Evolutionary conservation across 352 stramenopile genomes (phyloP).

Genomic region (Peronospora tabacina): DNA sequence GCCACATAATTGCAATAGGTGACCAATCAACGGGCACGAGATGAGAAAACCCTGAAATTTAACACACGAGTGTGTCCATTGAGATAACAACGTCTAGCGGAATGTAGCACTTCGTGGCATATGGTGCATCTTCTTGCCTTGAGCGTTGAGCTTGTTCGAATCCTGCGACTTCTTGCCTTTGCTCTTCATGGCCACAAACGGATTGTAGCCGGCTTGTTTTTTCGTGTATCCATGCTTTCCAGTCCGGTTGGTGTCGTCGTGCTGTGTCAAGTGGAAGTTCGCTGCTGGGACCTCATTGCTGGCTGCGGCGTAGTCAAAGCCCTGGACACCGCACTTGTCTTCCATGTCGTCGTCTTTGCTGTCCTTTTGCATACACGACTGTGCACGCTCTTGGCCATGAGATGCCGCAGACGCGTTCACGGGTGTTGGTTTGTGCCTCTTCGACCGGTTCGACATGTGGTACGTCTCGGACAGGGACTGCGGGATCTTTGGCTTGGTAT

Average conservation of each 20-base stretch:
- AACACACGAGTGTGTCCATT: slow-evolving; percentile 7
- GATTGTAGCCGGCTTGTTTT: slow-evolving; percentile 60
- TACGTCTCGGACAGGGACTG: slow-evolving; percentile 76
- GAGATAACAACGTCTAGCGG: slow-evolving; percentile 35
- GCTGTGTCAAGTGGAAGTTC: slow-evolving; percentile 44
- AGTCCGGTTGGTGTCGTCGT: slow-evolving; percentile 17
- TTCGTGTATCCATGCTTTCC: slow-evolving; percentile 29
- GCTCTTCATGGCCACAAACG: slow-evolving; percentile 55
- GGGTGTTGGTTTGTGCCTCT: slow-evolving; percentile 45
- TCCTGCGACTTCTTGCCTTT: slow-evolving; percentile 22
- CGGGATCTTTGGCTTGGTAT: slow-evolving; percentile 28
- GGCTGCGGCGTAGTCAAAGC: slow-evolving; percentile 54
- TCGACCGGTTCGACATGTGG: slow-evolving; percentile 55
- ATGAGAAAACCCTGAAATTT: too few species aligned
- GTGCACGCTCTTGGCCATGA: slow-evolving; percentile 32
- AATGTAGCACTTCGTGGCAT: slow-evolving; percentile 81
- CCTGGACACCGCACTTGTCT: slow-evolving; percentile 21
- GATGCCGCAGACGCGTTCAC: slow-evolving; percentile 28
- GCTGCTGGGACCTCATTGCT: slow-evolving; percentile 35
- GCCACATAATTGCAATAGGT: background rate
- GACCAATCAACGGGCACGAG: slow-evolving; percentile 7
- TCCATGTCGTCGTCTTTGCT: slow-evolving; percentile 13
- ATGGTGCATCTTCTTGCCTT: slow-evolving; percentile 78
- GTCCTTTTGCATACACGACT: slow-evolving; percentile 47
- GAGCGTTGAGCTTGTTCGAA: slow-evolving; percentile 25